Base-by-base conservation (phyloP, 805 yeast genomes). In the Saccharomyces eubayanus region DNA sequence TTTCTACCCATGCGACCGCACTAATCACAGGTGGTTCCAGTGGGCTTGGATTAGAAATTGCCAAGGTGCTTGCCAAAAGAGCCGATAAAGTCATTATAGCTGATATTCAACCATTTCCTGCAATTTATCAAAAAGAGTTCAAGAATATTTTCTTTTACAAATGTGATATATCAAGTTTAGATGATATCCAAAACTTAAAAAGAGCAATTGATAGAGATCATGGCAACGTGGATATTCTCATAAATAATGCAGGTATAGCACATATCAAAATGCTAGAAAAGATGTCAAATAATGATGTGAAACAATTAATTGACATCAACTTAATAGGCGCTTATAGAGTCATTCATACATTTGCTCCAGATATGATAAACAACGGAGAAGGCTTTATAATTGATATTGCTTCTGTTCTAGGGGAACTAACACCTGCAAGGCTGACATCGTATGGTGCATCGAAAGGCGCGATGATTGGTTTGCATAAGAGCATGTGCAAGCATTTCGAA, bases 401-500 rank as follows among this genome's bases (percentile, higher is more conserved):
- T 0, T 89, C 96, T 0, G 90, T 88, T 0, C 73, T 92, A 52
- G 97, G 97, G 0, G 83, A 85, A 58, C 77, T 87, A 75, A 78
- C 94, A 0, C 97, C 97, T 0, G 91, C 96, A 9, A 75, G 85
- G 24, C 74, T 89, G 54, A 74, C 82, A 52, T 87, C 87, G 0
- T 92, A 92, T 64, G 96, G 96, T 0, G 96, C 97, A 0, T 80
- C 96, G 14, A 92, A 92, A 66, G 84, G 96, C 0, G 97, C 95
- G 0, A 69, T 89, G 29, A 81, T 92, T 51, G 90, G 92, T 0
- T 71, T 90, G 46, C 97, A 91, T 66, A 96, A 88, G 65, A 83
- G 92, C 0, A 71, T 92, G 36, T 80, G 87, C 0, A 82, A 81
- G 62, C 94, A 87, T 67, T 64, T 87, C 29, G 64, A 45, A 5